Evolutionary conservation across 306 rosid genomes (phyloP).

Genomic region (Ormosia emarginata): DNA sequence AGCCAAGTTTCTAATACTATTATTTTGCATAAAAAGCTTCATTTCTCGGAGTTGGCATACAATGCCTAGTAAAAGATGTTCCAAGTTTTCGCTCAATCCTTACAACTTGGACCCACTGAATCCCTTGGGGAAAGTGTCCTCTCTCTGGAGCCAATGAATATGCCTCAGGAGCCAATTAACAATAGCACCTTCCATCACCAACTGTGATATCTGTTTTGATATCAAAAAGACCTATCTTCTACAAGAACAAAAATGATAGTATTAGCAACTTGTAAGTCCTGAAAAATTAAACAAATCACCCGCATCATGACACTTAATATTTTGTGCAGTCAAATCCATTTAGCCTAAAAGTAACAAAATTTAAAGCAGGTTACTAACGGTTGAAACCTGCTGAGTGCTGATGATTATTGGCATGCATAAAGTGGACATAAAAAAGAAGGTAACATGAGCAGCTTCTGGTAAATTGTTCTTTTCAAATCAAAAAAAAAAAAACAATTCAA

Average conservation of each 20-base stretch:
- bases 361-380: not conserved
- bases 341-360: slow-evolving; percentile 10
- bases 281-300: slow-evolving; percentile 18
- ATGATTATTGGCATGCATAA: slow-evolving; percentile 1
- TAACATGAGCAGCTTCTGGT: not conserved
- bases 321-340: not conserved
- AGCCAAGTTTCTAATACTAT: not conserved
- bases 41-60: slow-evolving; percentile 17
- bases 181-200: slow-evolving; percentile 93
- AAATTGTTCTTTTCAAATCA: not conserved
- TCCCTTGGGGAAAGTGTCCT: slow-evolving; percentile 76
- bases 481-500: not conserved
- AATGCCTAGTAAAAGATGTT: slow-evolving; percentile 9
- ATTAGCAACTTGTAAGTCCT: slow-evolving; percentile 17
- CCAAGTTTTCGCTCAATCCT: slow-evolving; percentile 37
- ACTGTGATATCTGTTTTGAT: slow-evolving; percentile 90
- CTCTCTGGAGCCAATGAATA: slow-evolving; percentile 83
- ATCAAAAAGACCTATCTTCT: no score
- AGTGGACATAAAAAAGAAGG: not conserved
- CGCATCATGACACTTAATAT: not conserved
- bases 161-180: slow-evolving; percentile 91
- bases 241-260: slow-evolving; percentile 28
- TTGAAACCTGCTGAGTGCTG: not conserved
- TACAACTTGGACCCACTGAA: slow-evolving; percentile 93
- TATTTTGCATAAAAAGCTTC: slow-evolving; percentile 23